Evolutionary conservation across 2,329 filamentous ascomycete species (phyloP), one percentile per base, ranked within the genome.

Genomic region (Colletotrichum chlorophyti): DNA sequence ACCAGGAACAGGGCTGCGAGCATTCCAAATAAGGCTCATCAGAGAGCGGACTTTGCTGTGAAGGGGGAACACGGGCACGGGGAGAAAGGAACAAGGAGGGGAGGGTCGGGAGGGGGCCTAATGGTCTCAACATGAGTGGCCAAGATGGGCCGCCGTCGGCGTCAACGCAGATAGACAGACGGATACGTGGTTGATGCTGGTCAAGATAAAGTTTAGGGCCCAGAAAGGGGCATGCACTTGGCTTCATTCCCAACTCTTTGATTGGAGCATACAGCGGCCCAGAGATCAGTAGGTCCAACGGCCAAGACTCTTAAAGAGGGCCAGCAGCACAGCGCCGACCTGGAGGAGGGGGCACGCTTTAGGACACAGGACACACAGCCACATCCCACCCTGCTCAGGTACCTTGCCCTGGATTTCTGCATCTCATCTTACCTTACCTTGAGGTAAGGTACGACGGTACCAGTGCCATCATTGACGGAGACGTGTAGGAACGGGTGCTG

Each of bases 151-250:
- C n/a, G 10, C 32, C n/a, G 23, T 27, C n/a, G 12, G 15, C 32
- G 11, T 38, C 17, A 17, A 27, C 5, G 35, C 42, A 41, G 23
- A 37, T 37, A 42, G 17, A 34, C 32, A 21, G 53, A n/a, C n/a
- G 10, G 10, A 11, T 55, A 21, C 51, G 37, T 59, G 51, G 50
- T 43, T 59, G 50, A 49, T 59, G 55, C 42, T 45, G 50, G 50
- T 55, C 21, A 17, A 40, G 38, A 49, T 49, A 55, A 55, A 48
- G 50, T 55, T 48, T 47, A 48, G 41, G 42, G 27, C 17, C 34
- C 48, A 47, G 48, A 24, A n/a, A 31, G 34, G 27, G 42, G 35
- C 35, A 48, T 54, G 50, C 35, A 15, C 10, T 41, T 11, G 50
- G 21, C 31, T 17, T 14, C 21, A 29, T 19, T 2, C n/a, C n/a